Evolutionary conservation across 2,329 filamentous ascomycete species (phyloP).

Genomic region (Verticillium isaacii): DNA sequence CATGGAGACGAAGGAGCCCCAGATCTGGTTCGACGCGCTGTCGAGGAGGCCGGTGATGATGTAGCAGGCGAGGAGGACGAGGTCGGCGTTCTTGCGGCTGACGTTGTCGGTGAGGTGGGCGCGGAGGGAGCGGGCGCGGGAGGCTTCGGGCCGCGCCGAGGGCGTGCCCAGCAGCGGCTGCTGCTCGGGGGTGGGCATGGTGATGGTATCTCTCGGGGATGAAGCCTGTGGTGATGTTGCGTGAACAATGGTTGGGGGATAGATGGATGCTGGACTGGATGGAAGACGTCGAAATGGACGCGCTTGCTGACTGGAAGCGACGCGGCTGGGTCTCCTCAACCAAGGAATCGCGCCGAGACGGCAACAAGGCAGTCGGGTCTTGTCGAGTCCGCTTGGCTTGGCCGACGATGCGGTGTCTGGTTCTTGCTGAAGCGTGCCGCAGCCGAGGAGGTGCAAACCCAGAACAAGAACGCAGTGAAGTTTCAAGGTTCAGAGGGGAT

Average conservation of each 20-base stretch:
- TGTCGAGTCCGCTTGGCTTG: not conserved
- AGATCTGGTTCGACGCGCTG: slow-evolving; percentile 70
- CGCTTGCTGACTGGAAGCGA: too few species aligned
- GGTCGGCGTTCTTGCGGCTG: slow-evolving; percentile 58
- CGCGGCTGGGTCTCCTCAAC: too few species aligned
- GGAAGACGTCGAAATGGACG: too few species aligned
- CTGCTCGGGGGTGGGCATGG: slow-evolving; percentile 19
- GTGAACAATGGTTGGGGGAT: too few species aligned
- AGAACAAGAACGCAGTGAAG: not conserved
- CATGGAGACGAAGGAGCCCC: slow-evolving; percentile 80
- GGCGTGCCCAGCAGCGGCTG: slow-evolving; percentile 26
- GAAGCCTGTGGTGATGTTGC: not conserved
- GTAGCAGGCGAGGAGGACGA: slow-evolving; percentile 68
- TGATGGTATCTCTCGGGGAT: not conserved
- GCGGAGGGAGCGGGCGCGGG: slow-evolving; percentile 17
- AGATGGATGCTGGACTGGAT: too few species aligned
- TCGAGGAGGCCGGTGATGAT: slow-evolving; percentile 74
- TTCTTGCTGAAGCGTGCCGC: not conserved
- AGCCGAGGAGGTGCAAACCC: not conserved
- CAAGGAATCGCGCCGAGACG: not conserved
- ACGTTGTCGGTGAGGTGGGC: slow-evolving; percentile 41
- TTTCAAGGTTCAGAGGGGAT: not conserved
- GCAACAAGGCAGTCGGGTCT: not conserved
- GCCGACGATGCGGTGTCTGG: not conserved
- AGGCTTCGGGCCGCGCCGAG: slow-evolving; percentile 12